Evolutionary conservation across 192 early-diverging fungal genomes (phyloP).

Genomic region (Backusella tarrabulga): DNA sequence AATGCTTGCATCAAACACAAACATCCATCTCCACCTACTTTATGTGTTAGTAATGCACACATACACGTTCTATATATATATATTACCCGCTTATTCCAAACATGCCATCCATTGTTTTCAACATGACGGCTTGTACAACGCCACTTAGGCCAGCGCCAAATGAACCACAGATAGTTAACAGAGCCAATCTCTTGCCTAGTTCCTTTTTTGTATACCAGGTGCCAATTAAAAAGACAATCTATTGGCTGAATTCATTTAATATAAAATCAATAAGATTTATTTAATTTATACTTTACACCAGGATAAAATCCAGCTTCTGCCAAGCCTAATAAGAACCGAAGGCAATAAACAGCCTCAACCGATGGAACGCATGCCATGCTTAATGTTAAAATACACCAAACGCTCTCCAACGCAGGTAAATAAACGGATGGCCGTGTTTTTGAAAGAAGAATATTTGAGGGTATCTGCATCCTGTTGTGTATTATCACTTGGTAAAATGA

Average conservation of each 20-base stretch:
- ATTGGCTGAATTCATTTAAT: not conserved
- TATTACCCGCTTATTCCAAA: constrained; percentile 34
- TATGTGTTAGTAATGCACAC: not conserved
- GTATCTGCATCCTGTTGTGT: constrained; percentile 34
- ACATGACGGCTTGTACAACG: constrained; percentile 25
- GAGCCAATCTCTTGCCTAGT: constrained; percentile 33
- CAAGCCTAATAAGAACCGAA: constrained; percentile 31
- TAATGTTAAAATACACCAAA: constrained; percentile 36
- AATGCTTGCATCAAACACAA: constrained; percentile 33
- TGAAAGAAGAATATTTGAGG: constrained; percentile 37
- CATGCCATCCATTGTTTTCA: constrained; percentile 29
- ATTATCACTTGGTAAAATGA: not conserved
- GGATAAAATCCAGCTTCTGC: constrained; percentile 43
- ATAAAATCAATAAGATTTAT: not conserved
- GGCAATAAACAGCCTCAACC: constrained; percentile 30
- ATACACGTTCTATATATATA: no score
- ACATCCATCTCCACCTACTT: constrained; percentile 38
- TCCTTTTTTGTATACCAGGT: constrained; percentile 42
- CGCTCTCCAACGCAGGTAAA: constrained; percentile 28
- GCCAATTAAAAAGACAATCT: constrained; percentile 40
- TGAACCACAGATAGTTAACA: constrained; percentile 34
- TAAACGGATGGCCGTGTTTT: constrained; percentile 31
- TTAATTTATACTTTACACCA: constrained; percentile 24
- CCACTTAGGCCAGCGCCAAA: constrained; percentile 32
- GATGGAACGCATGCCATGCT: constrained; percentile 33